phyloP scores from a whole-genome alignment of 192 early-diverging fungal species.

The Backusella tuberculispora region DNA sequence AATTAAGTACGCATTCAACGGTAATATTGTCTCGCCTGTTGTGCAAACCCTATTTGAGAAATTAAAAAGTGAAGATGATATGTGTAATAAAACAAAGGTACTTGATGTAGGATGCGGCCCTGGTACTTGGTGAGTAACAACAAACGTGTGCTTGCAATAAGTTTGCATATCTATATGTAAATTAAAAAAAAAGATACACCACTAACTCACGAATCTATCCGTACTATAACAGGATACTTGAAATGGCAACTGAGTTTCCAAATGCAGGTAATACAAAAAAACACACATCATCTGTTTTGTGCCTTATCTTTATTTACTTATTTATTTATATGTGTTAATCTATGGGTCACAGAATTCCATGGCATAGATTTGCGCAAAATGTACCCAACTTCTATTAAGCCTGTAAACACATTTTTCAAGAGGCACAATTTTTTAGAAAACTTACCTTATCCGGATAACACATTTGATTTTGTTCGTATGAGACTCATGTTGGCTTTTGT shows the following conservation, averaged over 20 bases:
- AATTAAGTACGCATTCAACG: slow-evolving; percentile 30
- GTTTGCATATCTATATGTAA: neutral
- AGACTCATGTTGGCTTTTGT: slow-evolving; percentile 14
- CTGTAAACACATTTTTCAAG: slow-evolving; percentile 32
- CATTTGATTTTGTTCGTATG: slow-evolving; percentile 41
- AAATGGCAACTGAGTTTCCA: slow-evolving; percentile 39
- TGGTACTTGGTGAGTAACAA: slow-evolving; percentile 24
- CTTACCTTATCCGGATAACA: slow-evolving; percentile 35
- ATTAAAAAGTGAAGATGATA: neutral
- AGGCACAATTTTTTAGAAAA: slow-evolving; percentile 28
- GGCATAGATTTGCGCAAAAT: slow-evolving; percentile 34
- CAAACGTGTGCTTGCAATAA: neutral
- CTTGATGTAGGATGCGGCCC: slow-evolving; percentile 34
- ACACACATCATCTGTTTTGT: neutral
- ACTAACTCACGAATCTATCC: neutral
- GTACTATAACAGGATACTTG: slow-evolving; percentile 27
- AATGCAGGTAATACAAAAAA: slow-evolving; percentile 11
- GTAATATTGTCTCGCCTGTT: slow-evolving; percentile 25
- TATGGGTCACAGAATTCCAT: slow-evolving; percentile 25
- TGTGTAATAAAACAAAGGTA: slow-evolving; percentile 12
- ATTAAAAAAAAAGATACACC: no score
- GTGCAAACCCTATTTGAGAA: neutral
- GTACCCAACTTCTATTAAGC: slow-evolving; percentile 33
- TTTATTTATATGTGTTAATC: neutral
- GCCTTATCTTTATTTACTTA: neutral